These are phyloP conservation scores for Oryza meridionalis DNA, from an alignment of 176 grass and related monocot species.

Conservation along the genomic window DNA sequence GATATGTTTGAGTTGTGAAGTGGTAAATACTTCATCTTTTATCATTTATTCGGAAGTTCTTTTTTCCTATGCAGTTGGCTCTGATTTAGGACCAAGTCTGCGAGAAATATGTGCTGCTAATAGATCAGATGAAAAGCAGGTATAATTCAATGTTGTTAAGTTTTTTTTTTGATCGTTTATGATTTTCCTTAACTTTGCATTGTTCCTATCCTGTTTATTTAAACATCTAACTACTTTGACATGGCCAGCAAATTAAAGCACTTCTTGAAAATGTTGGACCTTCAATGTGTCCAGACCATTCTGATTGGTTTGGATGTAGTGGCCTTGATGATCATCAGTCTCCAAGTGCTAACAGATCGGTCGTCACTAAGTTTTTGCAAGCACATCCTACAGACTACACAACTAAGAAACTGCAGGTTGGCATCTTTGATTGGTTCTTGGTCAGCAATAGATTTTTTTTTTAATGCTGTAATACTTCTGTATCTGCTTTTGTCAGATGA, in stretches of 20 bases:
- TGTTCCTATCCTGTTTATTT: background rate
- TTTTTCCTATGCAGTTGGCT: slow-evolving; percentile 48
- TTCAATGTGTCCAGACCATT: slow-evolving; percentile 89
- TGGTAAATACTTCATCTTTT: slow-evolving; percentile 27
- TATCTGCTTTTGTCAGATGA: slow-evolving; percentile 1
- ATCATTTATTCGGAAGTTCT: slow-evolving; percentile 33
- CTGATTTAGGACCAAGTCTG: slow-evolving; percentile 80
- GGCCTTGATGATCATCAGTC: slow-evolving; percentile 59
- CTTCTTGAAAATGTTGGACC: slow-evolving; percentile 87
- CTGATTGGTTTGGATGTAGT: slow-evolving; percentile 81
- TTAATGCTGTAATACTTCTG: background rate
- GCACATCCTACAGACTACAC: slow-evolving; percentile 88
- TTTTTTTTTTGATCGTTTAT: slow-evolving; percentile 34
- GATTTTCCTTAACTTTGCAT: slow-evolving; percentile 25
- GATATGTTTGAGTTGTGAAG: background rate
- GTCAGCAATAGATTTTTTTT: slow-evolving; percentile 19
- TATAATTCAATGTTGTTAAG: slow-evolving; percentile 37
- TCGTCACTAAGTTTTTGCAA: slow-evolving; percentile 82
- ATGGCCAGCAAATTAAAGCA: slow-evolving; percentile 90
- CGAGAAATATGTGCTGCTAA: slow-evolving; percentile 90
- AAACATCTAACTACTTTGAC: slow-evolving; percentile 34
- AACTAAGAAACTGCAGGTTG: slow-evolving; percentile 95
- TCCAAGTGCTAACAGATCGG: slow-evolving; percentile 68
- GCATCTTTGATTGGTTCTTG: slow-evolving; percentile 18
- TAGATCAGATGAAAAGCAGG: slow-evolving; percentile 96